Evolutionary conservation across 2,329 filamentous ascomycete species (phyloP), one percentile per base, ranked within the genome.

Genomic region (Malbranchea zuffiana): DNA sequence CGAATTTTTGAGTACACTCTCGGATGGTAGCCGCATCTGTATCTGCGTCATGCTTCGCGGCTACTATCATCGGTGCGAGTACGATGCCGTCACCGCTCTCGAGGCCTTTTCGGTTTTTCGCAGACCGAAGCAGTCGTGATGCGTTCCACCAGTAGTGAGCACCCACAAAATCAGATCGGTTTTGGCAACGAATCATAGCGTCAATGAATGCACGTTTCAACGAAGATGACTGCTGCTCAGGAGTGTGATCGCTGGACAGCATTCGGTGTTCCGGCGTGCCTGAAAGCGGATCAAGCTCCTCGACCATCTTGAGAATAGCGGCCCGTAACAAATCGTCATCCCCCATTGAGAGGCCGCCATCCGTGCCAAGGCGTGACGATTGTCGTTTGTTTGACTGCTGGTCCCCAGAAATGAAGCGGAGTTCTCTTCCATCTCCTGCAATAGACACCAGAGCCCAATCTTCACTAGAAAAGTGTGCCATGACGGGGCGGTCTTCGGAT

Each of bases 91-190:
- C 82, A 75, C 52, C 85, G 70, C 37, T 71, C 59, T 36, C 57
- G 39, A 45, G 25, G 41, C 6, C 69, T 78, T 5, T 72, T 65
- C 11, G 72, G 78, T 27, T 65, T 67, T 39, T 82, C 59, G 37
- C 69, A 70, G 47, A 35, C 17, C 75, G 74, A 12, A 93, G 69
- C 44, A 85, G 80, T 42, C 82, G 76, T 18, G 88, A 63, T 0
- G 84, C 86, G 53, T 80, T 82, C 77, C 82, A 88, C 64, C 88
- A 94, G 35, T 83, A 71, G 48, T 92, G 83, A 1, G 84, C 81
- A 19, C 80, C 80, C 33, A 90, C 76, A 50, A 86, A 94, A 54
- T 93, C 84, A 0, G 81, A 82, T 43, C 82, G 75, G 16, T 80
- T 76, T 48, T 82, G 77, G 38, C 82, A 86, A 54, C 84, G 80